These are phyloP conservation scores for Ganoderma resinaceum DNA, from an alignment of 1,284 basidiomycete species.

Conservation along the genomic window DNA sequence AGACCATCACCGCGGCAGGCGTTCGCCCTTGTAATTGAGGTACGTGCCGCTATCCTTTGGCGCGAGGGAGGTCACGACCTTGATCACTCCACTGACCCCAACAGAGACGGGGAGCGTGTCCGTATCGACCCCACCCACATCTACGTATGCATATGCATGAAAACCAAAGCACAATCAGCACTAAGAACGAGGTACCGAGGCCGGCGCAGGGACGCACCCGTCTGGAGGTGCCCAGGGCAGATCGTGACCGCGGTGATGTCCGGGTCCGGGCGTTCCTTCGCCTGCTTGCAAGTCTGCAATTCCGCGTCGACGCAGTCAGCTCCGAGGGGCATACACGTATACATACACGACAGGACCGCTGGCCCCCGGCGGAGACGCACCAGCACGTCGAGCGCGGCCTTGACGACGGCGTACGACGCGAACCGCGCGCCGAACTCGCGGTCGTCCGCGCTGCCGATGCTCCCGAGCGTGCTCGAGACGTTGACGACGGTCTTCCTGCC, in stretches of 20 bases:
- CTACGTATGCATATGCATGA: not conserved
- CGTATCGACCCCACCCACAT: constrained; percentile 7
- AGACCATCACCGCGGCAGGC: constrained; percentile 9
- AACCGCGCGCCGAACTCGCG: constrained; percentile 31
- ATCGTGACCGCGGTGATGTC: constrained; percentile 5
- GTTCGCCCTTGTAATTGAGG: constrained; percentile 8
- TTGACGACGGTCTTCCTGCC: constrained; percentile 44
- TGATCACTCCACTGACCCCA: constrained; percentile 9
- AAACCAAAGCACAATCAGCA: not conserved
- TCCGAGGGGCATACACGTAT: too few relatives aligned
- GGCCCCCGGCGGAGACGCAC: constrained; percentile 28
- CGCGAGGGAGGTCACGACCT: constrained; percentile 3
- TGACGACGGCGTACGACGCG: constrained; percentile 39
- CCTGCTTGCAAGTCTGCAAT: constrained; percentile 40
- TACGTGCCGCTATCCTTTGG: constrained; percentile 9
- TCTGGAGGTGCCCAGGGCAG: constrained; percentile 11
- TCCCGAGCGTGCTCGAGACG: constrained; percentile 42
- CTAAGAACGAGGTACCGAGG: too few relatives aligned
- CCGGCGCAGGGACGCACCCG: too few relatives aligned
- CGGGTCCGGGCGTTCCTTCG: constrained; percentile 4
- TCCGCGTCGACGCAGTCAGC: too few relatives aligned
- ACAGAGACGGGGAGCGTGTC: not conserved
- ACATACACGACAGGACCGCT: too few relatives aligned
- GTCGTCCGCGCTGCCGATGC: constrained; percentile 39
- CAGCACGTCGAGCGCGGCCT: constrained; percentile 41